A percentile compares a stretch with the other conserved stretches of the same genome.
Evolutionary conservation across 2,329 filamentous ascomycete species (phyloP).

Genomic region (Lachnellula willkommii): DNA sequence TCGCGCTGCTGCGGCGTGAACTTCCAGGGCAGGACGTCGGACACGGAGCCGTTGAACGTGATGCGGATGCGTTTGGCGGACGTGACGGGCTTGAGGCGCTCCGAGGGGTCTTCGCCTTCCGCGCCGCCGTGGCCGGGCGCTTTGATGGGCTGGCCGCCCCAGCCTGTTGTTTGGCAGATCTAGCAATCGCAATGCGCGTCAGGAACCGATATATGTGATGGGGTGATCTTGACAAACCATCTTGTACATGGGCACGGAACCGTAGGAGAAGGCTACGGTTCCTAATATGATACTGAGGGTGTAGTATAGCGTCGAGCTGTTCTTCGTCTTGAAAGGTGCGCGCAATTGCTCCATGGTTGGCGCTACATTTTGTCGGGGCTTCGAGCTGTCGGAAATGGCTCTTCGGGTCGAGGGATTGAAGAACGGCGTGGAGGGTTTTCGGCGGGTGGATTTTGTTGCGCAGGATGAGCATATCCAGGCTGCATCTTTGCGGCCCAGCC

Average conservation of each 20-base stretch:
- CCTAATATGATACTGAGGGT: constrained; percentile 71
- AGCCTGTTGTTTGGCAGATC: constrained; percentile 83
- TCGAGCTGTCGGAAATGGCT: constrained; percentile 25
- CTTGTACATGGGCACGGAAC: constrained; percentile 81
- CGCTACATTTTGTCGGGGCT: constrained; percentile 28
- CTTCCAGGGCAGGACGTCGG: constrained; percentile 94
- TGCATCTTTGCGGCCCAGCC: constrained; percentile 21
- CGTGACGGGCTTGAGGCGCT: constrained; percentile 74
- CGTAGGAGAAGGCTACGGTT: constrained; percentile 74
- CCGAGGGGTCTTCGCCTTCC: constrained; percentile 59
- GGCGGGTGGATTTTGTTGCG: constrained; percentile 11
- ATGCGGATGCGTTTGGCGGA: constrained; percentile 82
- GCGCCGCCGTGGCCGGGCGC: constrained; percentile 61
- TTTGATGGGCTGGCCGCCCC: constrained; percentile 88
- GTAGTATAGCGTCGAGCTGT: constrained; percentile 67
- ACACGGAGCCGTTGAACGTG: constrained; percentile 93
- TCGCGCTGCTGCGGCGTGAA: constrained; percentile 96
- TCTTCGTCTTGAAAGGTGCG: constrained; percentile 60
- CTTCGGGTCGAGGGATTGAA: constrained; percentile 24
- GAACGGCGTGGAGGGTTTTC: constrained; percentile 13
- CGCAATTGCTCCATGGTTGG: constrained; percentile 61
- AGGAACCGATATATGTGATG: not conserved
- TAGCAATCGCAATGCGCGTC: constrained; percentile 31
- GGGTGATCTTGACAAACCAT: constrained; percentile 50
- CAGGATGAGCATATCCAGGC: constrained; percentile 30